phyloP scores from a whole-genome alignment of 2,329 filamentous ascomycete genomes.

The Sporothrix globosa region DNA sequence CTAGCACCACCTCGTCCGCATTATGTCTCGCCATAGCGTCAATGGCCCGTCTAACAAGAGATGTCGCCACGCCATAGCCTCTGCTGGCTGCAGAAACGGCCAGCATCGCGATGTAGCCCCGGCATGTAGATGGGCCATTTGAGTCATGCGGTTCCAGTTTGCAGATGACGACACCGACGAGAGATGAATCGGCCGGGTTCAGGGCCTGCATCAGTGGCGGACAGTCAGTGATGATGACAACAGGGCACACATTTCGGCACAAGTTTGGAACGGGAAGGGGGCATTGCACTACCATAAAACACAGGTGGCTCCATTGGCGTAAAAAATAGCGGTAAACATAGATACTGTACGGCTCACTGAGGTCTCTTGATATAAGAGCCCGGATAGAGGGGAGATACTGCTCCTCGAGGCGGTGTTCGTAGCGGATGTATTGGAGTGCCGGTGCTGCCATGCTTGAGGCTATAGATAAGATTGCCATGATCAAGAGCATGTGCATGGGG shows the following conservation, averaged over 20 bases:
- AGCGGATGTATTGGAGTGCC: constrained; percentile 63
- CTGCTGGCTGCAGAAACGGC: constrained; percentile 82
- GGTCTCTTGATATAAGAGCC: constrained; percentile 89
- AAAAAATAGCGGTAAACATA: constrained; percentile 99
- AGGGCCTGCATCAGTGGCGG: constrained; percentile 53
- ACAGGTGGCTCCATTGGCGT: constrained; percentile 97
- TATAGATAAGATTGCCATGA: neutral
- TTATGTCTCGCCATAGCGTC: constrained; percentile 82
- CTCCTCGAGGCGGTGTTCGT: constrained; percentile 62
- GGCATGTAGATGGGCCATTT: constrained; percentile 71
- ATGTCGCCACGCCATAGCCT: constrained; percentile 84
- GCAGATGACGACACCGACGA: constrained; percentile 90
- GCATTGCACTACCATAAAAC: constrained; percentile 74
- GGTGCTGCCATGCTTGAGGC: neutral
- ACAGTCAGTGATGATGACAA: neutral
- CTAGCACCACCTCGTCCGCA: constrained; percentile 92
- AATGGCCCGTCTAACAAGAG: constrained; percentile 85
- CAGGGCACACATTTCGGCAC: neutral
- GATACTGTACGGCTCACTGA: constrained; percentile 98
- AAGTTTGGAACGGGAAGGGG: neutral
- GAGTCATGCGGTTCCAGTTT: constrained; percentile 90
- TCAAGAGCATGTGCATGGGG: neutral
- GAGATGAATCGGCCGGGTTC: constrained; percentile 61
- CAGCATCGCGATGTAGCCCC: constrained; percentile 98
- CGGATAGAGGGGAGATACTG: constrained; percentile 82